A percentile compares a stretch with the other conserved stretches of the same genome.
Evolutionary conservation across 139 green algal genomes (phyloP).

Genomic region (Dunaliella primolecta): DNA sequence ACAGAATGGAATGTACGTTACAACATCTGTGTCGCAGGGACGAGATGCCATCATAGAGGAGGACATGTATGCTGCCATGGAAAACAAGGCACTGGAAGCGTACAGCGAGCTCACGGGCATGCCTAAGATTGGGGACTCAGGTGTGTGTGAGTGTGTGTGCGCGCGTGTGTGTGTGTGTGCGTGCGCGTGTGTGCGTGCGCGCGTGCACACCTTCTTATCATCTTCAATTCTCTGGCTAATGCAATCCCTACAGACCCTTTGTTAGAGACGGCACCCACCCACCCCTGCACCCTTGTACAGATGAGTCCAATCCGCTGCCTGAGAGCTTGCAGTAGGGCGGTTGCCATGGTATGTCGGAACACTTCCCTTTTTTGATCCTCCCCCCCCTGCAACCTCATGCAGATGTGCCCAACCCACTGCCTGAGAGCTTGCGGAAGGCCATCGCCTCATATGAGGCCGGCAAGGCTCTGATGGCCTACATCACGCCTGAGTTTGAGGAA

Average conservation of each 20-base stretch:
- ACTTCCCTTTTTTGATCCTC: too few species aligned
- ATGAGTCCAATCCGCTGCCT: conserved; percentile 34
- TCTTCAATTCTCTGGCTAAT: too few species aligned
- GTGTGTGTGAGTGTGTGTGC: not conserved
- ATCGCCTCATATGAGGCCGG: conserved; percentile 83
- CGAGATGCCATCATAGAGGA: conserved; percentile 66
- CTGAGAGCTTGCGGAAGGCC: conserved; percentile 37
- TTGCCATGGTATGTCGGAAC: too few species aligned
- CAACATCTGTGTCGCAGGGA: too few species aligned
- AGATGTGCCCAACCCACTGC: conserved; percentile 33
- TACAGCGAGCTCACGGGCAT: conserved; percentile 6
- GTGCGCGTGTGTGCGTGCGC: not conserved
- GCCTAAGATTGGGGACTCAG: not conserved
- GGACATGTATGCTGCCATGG: conserved; percentile 85
- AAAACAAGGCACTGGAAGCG: conserved; percentile 62
- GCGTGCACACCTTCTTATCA: too few species aligned
- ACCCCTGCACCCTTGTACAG: not conserved
- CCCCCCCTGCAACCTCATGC: not conserved
- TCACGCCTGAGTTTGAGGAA: conserved; percentile 86
- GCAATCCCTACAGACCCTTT: too few species aligned
- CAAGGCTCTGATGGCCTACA: conserved; percentile 74
- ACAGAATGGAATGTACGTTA: too few species aligned
- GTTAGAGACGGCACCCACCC: too few species aligned
- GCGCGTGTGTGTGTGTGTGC: not conserved
- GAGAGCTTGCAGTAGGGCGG: conserved; percentile 35